These are phyloP conservation scores for Apophysomyces ossiformis DNA, from an alignment of 371 early-diverging fungal species.

Conservation along the genomic window DNA sequence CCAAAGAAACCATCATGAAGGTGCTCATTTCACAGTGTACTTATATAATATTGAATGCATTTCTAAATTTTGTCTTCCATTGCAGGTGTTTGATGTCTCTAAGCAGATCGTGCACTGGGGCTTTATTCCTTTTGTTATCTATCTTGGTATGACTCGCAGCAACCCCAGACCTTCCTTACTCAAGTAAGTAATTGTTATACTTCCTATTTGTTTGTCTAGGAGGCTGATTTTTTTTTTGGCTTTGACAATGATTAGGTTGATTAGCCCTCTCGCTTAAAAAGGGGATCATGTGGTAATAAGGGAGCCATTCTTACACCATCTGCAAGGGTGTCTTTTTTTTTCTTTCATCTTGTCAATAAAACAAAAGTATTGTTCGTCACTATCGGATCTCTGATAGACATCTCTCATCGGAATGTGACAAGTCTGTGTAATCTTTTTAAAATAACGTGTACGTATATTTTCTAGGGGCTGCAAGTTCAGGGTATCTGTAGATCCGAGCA, in stretches of 20 bases:
- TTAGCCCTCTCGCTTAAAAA: constrained; percentile 53
- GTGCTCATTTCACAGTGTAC: constrained; percentile 8
- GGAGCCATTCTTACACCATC: too few relatives aligned
- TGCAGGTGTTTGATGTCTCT: constrained; percentile 55
- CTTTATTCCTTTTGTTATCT: constrained; percentile 70
- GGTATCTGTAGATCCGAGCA: too few relatives aligned
- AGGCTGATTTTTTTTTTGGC: neutral
- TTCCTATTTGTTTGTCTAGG: neutral
- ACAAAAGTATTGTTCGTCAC: too few relatives aligned
- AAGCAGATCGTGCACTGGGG: constrained; percentile 71
- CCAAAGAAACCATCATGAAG: constrained; percentile 56
- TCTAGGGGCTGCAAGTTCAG: too few relatives aligned
- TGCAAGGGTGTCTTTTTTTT: too few relatives aligned
- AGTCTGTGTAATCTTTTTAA: too few relatives aligned
- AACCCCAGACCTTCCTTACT: constrained; percentile 67
- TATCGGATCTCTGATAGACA: too few relatives aligned
- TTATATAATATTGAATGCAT: neutral
- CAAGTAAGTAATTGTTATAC: constrained; percentile 34
- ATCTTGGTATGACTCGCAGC: constrained; percentile 65
- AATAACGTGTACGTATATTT: too few relatives aligned
- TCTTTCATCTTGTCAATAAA: too few relatives aligned
- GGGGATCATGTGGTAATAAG: neutral
- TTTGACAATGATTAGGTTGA: constrained; percentile 33
- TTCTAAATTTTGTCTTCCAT: constrained; percentile 15
- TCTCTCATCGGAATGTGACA: too few relatives aligned